A percentile compares a stretch with the other conserved stretches of the same genome.
Evolutionary conservation across 2,329 filamentous ascomycete genomes (phyloP).

Genomic region (Aureobasidium subglaciale): DNA sequence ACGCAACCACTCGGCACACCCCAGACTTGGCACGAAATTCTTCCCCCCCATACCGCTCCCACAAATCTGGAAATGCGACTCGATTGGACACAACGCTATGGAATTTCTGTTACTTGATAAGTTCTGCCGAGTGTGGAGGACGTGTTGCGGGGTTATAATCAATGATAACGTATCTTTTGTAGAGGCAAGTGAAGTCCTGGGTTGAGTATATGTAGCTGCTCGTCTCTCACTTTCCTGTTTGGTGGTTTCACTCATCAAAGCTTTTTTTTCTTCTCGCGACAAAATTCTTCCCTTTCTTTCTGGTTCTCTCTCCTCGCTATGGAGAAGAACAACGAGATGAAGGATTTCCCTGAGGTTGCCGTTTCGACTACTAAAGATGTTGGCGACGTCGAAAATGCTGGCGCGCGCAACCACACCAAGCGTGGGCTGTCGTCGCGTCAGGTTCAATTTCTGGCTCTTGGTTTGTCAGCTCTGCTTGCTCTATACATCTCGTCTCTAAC

Average conservation of each 20-base stretch:
- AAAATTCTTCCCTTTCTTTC: background rate
- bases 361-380: slow-evolving; percentile 3
- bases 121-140: background rate
- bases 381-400: slow-evolving; percentile 10
- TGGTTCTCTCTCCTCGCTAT: background rate
- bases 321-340: slow-evolving; percentile 6
- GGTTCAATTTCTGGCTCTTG: slow-evolving; percentile 54
- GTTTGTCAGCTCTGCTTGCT: slow-evolving; percentile 22
- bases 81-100: too few relatives aligned
- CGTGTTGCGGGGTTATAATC: background rate
- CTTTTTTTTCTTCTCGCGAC: background rate
- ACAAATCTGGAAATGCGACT: background rate
- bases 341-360: slow-evolving; percentile 13
- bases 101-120: background rate
- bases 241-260: background rate
- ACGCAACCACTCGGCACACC: background rate
- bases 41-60: slow-evolving; percentile 1
- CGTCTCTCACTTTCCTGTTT: background rate
- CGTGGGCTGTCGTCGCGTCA: slow-evolving; percentile 54
- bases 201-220: background rate
- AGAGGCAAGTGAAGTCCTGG: slow-evolving; percentile 1
- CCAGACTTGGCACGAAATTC: background rate
- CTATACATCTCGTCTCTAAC: background rate
- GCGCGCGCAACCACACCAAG: slow-evolving; percentile 22
- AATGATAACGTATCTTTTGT: background rate